Evolutionary conservation across 2,329 filamentous ascomycete genomes (phyloP).

Genomic region (Epichloe scottii): DNA sequence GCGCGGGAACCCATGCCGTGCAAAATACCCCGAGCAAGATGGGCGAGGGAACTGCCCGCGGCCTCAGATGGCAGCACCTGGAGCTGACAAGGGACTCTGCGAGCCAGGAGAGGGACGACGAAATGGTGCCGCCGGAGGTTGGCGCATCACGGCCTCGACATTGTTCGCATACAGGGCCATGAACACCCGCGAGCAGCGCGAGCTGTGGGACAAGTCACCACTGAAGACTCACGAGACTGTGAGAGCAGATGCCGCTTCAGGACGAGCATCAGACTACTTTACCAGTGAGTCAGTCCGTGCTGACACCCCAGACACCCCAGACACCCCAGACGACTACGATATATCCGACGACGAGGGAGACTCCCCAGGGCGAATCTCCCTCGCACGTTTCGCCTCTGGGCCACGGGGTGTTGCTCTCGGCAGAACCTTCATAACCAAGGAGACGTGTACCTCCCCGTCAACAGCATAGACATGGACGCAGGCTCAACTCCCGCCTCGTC

Average conservation of each 20-base stretch:
- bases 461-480: too few relatives aligned
- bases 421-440: too few relatives aligned
- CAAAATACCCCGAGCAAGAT: too few relatives aligned
- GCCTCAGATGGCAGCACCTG: background rate
- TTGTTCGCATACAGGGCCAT: conserved; percentile 22
- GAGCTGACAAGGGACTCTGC: background rate
- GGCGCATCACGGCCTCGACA: conserved; percentile 14
- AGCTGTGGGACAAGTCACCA: background rate
- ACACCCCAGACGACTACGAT: conserved; percentile 11
- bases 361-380: conserved; percentile 26
- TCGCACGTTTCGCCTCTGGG: conserved; percentile 26
- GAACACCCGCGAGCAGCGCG: conserved; percentile 3
- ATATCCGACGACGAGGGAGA: conserved; percentile 30
- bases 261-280: background rate
- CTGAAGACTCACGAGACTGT: too few relatives aligned
- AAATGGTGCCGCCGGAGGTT: conserved; percentile 5
- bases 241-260: background rate
- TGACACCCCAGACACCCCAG: too few relatives aligned
- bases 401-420: conserved; percentile 16
- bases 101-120: background rate
- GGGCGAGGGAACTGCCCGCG: background rate
- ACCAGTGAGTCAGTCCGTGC: background rate
- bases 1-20: background rate
- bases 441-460: background rate
- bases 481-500: background rate